Base-by-base conservation (phyloP, 2,329 filamentous ascomycete species). In the Polytolypa hystricis region DNA sequence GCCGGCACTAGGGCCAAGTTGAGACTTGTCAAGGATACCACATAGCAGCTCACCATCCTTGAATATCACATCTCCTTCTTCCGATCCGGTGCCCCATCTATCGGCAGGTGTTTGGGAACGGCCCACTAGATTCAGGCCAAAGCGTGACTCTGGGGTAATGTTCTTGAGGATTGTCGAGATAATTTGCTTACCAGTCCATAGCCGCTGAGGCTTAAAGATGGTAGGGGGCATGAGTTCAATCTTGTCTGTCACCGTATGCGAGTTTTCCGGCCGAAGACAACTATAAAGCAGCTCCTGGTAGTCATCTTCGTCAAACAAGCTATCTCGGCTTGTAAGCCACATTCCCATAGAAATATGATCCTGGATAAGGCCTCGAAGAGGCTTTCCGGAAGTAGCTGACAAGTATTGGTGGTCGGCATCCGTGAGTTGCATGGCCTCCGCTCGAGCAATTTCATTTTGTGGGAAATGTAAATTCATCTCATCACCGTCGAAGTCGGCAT, bases 381-480 rank as follows among this genome's bases (percentile, higher is more conserved):
- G 91, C 54, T 94, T 93, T 39, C 91, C 91, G 11, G 85, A 84
- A 3, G 91, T 98, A 14, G 82, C 84, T 21, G 87, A 93, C 23
- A 98, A 73, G 56, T 98, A 98, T 53, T 98, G 91, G 54, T 95
- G 87, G 56, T 98, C 89, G 2, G 91, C 95, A 56, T 96, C 89
- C 25, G 91, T 91, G 51, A 98, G 80, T 48, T 86, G 84, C 47
- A 93, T 73, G 2, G 91, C 91, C 64, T 98, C 91, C 2, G 89
- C 84, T 48, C 91, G 74, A 11, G 91, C 91, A 46, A 96, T 71
- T 56, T 96, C 93, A 49, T 94, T 96, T 51, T 98, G 91, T 1
- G 91, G 91, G 54, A 98, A 96, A 62, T 98, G 91, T 87, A 98
- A 93, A 60, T 98, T 98, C 91, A 98, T 98, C 61, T 98, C 91